Evolutionary conservation across 2,329 filamentous ascomycete species (phyloP), one percentile per base, ranked within the genome.

Genomic region (Microcyclosporella mali): DNA sequence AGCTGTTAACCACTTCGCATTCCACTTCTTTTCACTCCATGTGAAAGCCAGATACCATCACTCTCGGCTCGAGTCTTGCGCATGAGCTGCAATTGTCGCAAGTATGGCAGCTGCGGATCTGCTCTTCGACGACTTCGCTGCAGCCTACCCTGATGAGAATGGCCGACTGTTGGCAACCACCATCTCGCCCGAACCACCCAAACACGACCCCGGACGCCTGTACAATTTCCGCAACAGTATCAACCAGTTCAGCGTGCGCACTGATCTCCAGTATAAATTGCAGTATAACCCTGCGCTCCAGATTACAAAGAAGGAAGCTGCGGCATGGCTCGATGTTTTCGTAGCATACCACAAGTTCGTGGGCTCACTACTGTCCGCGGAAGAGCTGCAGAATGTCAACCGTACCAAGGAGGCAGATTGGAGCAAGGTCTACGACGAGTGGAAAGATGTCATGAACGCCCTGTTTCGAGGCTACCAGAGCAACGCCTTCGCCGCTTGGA

Each of bases 311-410:
- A 70, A 72, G 21, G 87, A 95, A 67, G 71, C 79, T 17, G 77
- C 75, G 45, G 83, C 82, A n/a, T 98, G 92, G 92, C 73, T 83
- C 0, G 89, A 95, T 30, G 81, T 97, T 21, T 94, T 89, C 60
- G 71, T 76, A 28, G 73, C 79, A 15, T 95, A 89, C 61, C 95
- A 89, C 88, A 88, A 84, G 56, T 85, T 86, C 17, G 68, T 85
- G 30, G 82, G 81, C 25, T 82, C 86, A 56, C 76, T 95, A 19
- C 66, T 92, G 40, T 76, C 76, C 11, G 77, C 78, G 9, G 77
- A 85, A 45, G 77, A 81, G 46, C 68, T 72, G 14, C 50, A 65
- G 18, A 71, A 72, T 48, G 61, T 66, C 41, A 66, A 66, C 40
- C 66, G 62, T 41, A 41, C 39, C 28, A 58, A 57, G 14, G 63